phyloP scores from a whole-genome alignment of 768 basidiomycete genomes.

The Ephemerocybe angulata region DNA sequence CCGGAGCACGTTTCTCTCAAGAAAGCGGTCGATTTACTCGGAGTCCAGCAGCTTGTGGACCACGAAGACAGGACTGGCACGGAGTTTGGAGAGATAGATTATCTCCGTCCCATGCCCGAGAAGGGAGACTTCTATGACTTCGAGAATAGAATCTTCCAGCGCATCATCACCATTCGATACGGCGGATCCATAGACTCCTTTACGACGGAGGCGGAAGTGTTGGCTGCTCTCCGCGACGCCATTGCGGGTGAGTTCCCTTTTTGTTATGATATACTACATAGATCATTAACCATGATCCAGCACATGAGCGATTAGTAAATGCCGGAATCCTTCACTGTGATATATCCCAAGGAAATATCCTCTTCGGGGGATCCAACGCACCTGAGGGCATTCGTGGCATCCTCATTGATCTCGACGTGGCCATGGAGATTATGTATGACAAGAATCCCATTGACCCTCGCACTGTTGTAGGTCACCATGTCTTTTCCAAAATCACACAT shows the following conservation, averaged over 20 bases:
- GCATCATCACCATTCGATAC: neutral
- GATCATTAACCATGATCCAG: too few relatives aligned
- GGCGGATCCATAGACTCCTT: neutral
- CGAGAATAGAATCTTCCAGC: neutral
- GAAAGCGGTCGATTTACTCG: neutral
- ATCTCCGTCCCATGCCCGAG: too few relatives aligned
- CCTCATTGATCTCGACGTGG: neutral
- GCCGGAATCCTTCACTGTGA: neutral
- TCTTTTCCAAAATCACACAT: neutral
- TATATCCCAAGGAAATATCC: neutral
- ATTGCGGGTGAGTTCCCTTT: neutral
- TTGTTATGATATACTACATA: too few relatives aligned
- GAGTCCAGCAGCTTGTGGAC: neutral
- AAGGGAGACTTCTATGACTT: neutral
- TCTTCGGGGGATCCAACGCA: neutral
- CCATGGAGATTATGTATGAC: neutral
- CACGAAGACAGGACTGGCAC: neutral
- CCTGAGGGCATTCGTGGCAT: neutral
- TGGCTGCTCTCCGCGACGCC: neutral
- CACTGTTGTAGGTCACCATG: neutral
- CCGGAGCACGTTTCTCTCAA: neutral
- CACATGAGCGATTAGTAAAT: too few relatives aligned
- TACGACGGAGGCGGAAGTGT: neutral
- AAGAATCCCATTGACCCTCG: neutral
- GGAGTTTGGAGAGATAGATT: neutral